These are phyloP conservation scores for Blastomyces silverae DNA, from an alignment of 2,329 filamentous ascomycete species.

Conservation along the genomic window DNA sequence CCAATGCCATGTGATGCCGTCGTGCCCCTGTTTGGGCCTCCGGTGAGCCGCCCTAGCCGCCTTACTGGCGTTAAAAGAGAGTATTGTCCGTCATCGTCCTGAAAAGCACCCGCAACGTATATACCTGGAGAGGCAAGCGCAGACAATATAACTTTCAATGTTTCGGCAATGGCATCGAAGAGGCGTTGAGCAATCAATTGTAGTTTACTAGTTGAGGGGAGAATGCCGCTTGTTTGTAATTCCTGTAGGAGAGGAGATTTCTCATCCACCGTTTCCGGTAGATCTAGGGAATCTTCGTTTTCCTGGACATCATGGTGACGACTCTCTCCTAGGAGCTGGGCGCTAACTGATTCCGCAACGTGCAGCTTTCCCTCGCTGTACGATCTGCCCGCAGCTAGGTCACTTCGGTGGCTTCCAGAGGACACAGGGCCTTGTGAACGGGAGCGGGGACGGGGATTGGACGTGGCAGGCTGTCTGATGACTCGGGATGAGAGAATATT, in stretches of 20 bases:
- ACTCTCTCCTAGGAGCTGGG: conserved; percentile 24
- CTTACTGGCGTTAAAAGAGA: conserved; percentile 37
- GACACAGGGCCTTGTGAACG: conserved; percentile 47
- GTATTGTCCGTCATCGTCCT: conserved; percentile 71
- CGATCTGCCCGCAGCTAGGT: conserved; percentile 37
- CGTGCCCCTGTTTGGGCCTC: conserved; percentile 12
- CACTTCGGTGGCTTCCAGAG: conserved; percentile 28
- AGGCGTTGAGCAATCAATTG: conserved; percentile 61
- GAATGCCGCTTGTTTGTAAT: conserved; percentile 30
- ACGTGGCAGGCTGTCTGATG: conserved; percentile 52
- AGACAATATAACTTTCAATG: conserved; percentile 69
- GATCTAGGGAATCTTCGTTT: conserved; percentile 36
- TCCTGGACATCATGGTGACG: conserved; percentile 37
- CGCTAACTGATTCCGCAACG: conserved; percentile 25
- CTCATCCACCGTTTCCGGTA: conserved; percentile 48
- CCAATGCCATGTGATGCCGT: conserved; percentile 22
- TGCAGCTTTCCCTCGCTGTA: conserved; percentile 40
- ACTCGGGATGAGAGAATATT: conserved; percentile 87
- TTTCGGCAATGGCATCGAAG: conserved; percentile 63
- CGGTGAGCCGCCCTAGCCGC: conserved; percentile 22
- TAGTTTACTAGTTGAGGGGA: conserved; percentile 35
- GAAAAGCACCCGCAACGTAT: conserved; percentile 76
- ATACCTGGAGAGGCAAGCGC: conserved; percentile 72
- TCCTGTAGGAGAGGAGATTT: conserved; percentile 59
- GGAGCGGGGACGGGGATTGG: conserved; percentile 49